Conservation (phyloP, 768 basidiomycete species). For the Russula dissimulans region DNA sequence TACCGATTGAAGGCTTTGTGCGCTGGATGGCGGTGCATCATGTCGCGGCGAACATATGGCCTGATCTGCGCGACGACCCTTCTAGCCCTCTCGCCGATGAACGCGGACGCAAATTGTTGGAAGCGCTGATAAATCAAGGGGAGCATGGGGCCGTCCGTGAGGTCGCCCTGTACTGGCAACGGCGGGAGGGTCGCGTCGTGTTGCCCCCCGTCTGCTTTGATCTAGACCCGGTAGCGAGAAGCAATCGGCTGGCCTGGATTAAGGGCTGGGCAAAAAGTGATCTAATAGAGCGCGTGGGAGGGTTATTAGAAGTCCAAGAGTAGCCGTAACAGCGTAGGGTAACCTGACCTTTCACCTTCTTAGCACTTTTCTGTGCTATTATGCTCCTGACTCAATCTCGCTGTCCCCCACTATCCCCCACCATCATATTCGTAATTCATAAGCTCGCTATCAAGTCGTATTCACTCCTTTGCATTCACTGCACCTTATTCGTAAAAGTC, state of each 20-base stretch:
- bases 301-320: conserved; percentile 7
- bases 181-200: conserved; percentile 27
- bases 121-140: conserved; percentile 44
- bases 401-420: no score
- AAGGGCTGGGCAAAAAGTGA: conserved; percentile 17
- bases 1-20: conserved; percentile 46
- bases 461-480: no score
- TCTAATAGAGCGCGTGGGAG: conserved; percentile 20
- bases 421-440: no score
- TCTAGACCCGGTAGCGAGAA: conserved; percentile 15
- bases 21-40: conserved; percentile 69
- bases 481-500: no score
- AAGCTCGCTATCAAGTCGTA: no score
- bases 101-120: conserved; percentile 36
- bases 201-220: conserved; percentile 47
- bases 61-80: conserved; percentile 34
- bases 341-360: no score
- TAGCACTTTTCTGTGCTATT: no score
- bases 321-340: background rate
- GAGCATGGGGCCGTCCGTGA: conserved; percentile 38
- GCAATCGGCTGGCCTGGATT: conserved; percentile 21
- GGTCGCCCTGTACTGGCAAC: conserved; percentile 51
- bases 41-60: conserved; percentile 67
- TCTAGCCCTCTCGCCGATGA: conserved; percentile 25
- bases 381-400: no score